These are phyloP conservation scores for Aspergillus piperis DNA, from an alignment of 2,329 filamentous ascomycete genomes.

Conservation along the genomic window DNA sequence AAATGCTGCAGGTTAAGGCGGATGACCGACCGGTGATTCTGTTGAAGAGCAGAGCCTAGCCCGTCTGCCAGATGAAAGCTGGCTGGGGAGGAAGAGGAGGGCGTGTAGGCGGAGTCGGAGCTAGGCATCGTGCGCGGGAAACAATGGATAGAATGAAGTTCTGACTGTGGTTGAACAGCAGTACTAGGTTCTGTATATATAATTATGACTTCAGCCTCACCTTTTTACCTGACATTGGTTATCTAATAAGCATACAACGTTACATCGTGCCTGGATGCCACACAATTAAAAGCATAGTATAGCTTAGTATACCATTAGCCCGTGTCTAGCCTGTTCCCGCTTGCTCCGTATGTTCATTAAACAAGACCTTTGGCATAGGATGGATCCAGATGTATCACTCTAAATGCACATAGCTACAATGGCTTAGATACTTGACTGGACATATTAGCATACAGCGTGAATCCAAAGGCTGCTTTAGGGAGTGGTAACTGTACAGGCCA, in stretches of 20 bases:
- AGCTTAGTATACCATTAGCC: neutral
- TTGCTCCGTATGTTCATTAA: too few species aligned
- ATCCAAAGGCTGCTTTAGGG: too few species aligned
- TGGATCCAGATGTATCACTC: too few species aligned
- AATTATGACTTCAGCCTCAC: too few species aligned
- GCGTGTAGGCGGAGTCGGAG: neutral
- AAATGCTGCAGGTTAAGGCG: constrained; percentile 34
- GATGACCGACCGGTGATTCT: constrained; percentile 13
- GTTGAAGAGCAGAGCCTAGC: constrained; percentile 13
- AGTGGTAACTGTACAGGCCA: too few species aligned
- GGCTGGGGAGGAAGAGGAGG: neutral
- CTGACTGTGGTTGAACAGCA: too few species aligned
- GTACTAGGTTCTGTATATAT: neutral
- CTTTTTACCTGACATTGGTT: too few species aligned
- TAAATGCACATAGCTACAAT: too few species aligned
- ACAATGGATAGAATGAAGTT: too few species aligned
- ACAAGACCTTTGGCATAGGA: too few species aligned
- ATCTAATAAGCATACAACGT: neutral
- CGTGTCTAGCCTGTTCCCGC: neutral
- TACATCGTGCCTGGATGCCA: neutral
- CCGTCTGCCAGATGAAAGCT: constrained; percentile 4
- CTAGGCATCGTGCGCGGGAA: neutral
- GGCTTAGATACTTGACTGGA: too few species aligned
- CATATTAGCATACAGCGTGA: too few species aligned
- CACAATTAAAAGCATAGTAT: neutral